phyloP scores from a whole-genome alignment of 192 early-diverging fungal genomes.

The Spinellus fusiger region DNA sequence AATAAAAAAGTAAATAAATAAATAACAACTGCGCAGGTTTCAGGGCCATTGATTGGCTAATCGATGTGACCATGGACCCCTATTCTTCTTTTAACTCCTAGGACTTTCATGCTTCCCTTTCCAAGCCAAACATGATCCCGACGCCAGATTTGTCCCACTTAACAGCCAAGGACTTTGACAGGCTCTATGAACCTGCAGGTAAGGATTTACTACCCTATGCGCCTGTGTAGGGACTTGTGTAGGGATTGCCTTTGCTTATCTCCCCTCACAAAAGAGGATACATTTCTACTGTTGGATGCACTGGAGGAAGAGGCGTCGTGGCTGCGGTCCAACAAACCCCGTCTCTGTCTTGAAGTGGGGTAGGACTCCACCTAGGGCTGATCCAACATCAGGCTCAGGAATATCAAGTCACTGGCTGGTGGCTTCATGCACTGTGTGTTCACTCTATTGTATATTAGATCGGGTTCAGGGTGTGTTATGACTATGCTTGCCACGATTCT shows the following conservation, averaged over 20 bases:
- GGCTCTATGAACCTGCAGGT: slow-evolving; percentile 88
- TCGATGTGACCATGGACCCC: not conserved
- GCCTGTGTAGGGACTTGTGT: too few species aligned
- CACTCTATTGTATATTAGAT: slow-evolving; percentile 33
- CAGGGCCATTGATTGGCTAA: too few species aligned
- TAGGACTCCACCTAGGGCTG: slow-evolving; percentile 7
- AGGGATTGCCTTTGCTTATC: not conserved
- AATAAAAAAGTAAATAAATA: too few species aligned
- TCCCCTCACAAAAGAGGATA: slow-evolving; percentile 80
- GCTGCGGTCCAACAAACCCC: slow-evolving; percentile 50
- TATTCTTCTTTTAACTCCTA: not conserved
- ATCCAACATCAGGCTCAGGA: not conserved
- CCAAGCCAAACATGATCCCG: slow-evolving; percentile 45
- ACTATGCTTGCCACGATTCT: slow-evolving; percentile 66
- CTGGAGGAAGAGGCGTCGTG: slow-evolving; percentile 69
- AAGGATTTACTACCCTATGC: not conserved
- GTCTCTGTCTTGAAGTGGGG: slow-evolving; percentile 84
- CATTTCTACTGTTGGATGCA: slow-evolving; percentile 87
- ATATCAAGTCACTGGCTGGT: not conserved
- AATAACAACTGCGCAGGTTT: too few species aligned
- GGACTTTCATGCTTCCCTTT: slow-evolving; percentile 9
- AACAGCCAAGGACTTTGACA: slow-evolving; percentile 48
- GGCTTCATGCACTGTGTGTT: not conserved
- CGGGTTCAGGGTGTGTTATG: slow-evolving; percentile 79
- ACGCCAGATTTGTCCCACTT: slow-evolving; percentile 79